Evolutionary conservation across 805 yeast species (phyloP).

Genomic region (Candida boidinii): DNA sequence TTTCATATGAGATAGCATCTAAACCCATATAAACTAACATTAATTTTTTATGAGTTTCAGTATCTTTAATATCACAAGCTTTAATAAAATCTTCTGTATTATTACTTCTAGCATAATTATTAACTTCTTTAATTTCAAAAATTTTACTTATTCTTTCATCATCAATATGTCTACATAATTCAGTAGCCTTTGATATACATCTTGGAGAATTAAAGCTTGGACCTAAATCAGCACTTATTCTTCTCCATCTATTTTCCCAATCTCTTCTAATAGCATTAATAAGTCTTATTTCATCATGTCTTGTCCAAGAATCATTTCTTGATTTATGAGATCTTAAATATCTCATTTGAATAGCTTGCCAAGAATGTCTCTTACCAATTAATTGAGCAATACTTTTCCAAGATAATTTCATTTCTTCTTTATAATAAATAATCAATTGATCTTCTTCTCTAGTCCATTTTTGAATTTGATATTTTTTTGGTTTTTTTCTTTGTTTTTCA

Average conservation of each 20-base stretch:
- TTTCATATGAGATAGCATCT: constrained; percentile 25
- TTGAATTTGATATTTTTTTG: constrained; percentile 1
- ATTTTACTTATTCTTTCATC: constrained; percentile 15
- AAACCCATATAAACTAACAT: constrained; percentile 29
- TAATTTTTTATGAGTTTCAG: constrained; percentile 24
- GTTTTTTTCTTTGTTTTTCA: not conserved
- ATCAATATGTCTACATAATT: constrained; percentile 23
- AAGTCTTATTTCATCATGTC: constrained; percentile 24
- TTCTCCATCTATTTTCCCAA: constrained; percentile 32
- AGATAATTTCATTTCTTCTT: constrained; percentile 27
- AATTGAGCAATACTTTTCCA: constrained; percentile 30
- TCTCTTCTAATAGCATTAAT: constrained; percentile 25
- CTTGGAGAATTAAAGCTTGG: constrained; percentile 21
- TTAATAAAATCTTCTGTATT: constrained; percentile 20
- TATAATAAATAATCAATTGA: constrained; percentile 25
- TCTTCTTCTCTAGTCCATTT: constrained; percentile 29
- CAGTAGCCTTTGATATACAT: constrained; percentile 21
- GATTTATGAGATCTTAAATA: constrained; percentile 31
- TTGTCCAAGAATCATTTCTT: constrained; percentile 26
- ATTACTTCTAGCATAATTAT: constrained; percentile 9
- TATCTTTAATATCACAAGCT: constrained; percentile 21
- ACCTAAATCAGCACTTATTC: constrained; percentile 26
- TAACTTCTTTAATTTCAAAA: constrained; percentile 21
- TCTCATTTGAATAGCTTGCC: constrained; percentile 42
- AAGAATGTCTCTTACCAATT: constrained; percentile 25